Percentiles rank a stretch among this genome's conserved stretches.
phyloP scores from a whole-genome alignment of 805 yeast genomes.

The Pichia occidentalis region DNA sequence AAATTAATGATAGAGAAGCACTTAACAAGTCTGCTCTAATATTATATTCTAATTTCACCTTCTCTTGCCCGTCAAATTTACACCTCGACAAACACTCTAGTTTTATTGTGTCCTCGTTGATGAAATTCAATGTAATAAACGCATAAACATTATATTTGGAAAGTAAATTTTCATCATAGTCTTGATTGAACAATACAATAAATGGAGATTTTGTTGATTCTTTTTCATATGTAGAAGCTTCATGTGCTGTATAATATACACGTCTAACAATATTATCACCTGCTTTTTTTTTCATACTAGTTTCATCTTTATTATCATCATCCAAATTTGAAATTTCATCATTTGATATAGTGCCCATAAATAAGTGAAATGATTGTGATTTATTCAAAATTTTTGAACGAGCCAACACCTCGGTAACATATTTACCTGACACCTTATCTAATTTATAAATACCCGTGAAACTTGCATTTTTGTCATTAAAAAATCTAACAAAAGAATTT shows the following conservation, averaged over 20 bases:
- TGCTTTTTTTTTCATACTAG: too few species aligned
- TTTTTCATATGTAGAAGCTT: conserved; percentile 38
- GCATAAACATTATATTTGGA: conserved; percentile 25
- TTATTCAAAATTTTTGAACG: conserved; percentile 72
- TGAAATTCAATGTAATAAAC: conserved; percentile 21
- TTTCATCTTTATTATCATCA: conserved; percentile 10
- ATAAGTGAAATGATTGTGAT: conserved; percentile 80
- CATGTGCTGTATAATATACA: conserved; percentile 71
- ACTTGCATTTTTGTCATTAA: conserved; percentile 17
- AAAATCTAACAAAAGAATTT: conserved; percentile 23
- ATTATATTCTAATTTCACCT: conserved; percentile 16
- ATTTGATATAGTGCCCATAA: conserved; percentile 36
- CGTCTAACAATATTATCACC: too few species aligned
- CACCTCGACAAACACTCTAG: conserved; percentile 25
- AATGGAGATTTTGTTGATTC: conserved; percentile 60
- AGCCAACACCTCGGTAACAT: conserved; percentile 50
- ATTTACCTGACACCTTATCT: conserved; percentile 25
- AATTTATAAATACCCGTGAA: conserved; percentile 21
- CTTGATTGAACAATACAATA: conserved; percentile 58
- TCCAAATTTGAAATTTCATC: not conserved
- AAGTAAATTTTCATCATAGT: conserved; percentile 33
- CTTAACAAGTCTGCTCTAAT: conserved; percentile 32
- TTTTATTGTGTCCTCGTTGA: conserved; percentile 17
- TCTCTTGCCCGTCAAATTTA: conserved; percentile 13
- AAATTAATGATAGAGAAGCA: conserved; percentile 31